Evolutionary conservation across 169 alveolate genomes (phyloP), one percentile per base, ranked within the genome.

Genomic region (Plasmodium falciparum): DNA sequence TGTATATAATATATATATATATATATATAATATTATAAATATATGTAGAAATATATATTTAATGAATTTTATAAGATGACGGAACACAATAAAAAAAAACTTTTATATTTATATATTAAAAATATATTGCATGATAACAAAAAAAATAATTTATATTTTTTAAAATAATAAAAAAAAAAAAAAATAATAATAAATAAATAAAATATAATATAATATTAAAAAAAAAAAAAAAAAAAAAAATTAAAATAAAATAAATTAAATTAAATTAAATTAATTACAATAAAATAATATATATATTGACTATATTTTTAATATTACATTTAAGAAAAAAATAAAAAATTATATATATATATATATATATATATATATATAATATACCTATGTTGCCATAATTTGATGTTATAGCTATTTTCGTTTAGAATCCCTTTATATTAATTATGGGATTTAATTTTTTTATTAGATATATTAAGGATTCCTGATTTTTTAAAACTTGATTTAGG

Each of bases 371-470:
- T 39, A 39, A 39, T 39, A 39, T 39, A 39, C 7, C 1, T 39
- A 39, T 39, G 9, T 39, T 39, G 47, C 47, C 9, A 5, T 39
- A 39, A 5, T 39, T 39, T 39, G 8, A 39, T 39, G 47, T 39
- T 39, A 7, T 5, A 7, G 47, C 47, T 39, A 39, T 39, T 39
- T 39, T 39, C 47, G 11, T 15, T 71, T 76, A 75, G 24, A 61
- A 88, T 39, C 96, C 96, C 63, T 91, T 93, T 63, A 91, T 92
- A 26, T 93, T 91, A 72, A 93, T 91, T 62, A 93, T 69, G 1
- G 96, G 95, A n/a, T 61, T 70, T 49, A 91, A 80, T 22, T 78
- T 70, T 47, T 92, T 73, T 26, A 86, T 75, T 71, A 88, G 88
- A 88, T 93, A 47, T 52, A 90, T 73, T 74, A 93, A 80, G 15